Conservation (phyloP, 495 filamentous ascomycete species). For the Aspergillus funiculosus region DNA sequence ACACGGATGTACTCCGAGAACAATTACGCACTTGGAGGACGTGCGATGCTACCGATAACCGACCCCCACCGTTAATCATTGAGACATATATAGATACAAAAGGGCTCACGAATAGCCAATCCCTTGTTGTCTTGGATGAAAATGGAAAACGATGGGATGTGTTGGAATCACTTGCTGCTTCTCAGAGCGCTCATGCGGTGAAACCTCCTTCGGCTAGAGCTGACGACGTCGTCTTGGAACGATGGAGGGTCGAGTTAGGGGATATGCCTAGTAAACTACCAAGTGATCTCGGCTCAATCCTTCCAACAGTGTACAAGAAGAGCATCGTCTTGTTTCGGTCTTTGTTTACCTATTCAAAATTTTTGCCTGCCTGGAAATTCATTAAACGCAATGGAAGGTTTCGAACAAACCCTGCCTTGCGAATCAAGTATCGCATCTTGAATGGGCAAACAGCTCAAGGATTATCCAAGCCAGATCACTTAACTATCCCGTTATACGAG, state of each 20-base stretch:
- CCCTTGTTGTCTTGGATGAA: conserved; percentile 78
- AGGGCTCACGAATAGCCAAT: conserved; percentile 76
- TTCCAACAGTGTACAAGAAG: conserved; percentile 94
- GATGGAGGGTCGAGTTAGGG: conserved; percentile 81
- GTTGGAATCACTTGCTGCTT: conserved; percentile 67
- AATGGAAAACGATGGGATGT: conserved; percentile 91
- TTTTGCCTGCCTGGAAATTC: conserved; percentile 86
- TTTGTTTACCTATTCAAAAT: conserved; percentile 75
- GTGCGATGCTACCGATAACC: conserved; percentile 67
- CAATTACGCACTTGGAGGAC: conserved; percentile 73
- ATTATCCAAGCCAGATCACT: conserved; percentile 49
- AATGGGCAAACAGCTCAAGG: conserved; percentile 47
- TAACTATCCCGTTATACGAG: conserved; percentile 68
- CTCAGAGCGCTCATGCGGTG: conserved; percentile 31
- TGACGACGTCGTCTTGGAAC: conserved; percentile 76
- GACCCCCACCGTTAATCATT: conserved; percentile 80
- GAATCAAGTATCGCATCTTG: conserved; percentile 73
- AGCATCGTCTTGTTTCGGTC: conserved; percentile 90
- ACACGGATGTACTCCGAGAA: conserved; percentile 78
- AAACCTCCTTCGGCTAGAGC: conserved; percentile 31
- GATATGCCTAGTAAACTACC: conserved; percentile 49
- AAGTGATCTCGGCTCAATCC: conserved; percentile 57
- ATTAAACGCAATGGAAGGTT: conserved; percentile 64
- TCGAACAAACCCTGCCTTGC: conserved; percentile 55
- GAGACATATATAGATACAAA: conserved; percentile 84